These are phyloP conservation scores for Kluyveromyces dobzhanskii DNA, from an alignment of 805 yeast species.

Conservation along the genomic window DNA sequence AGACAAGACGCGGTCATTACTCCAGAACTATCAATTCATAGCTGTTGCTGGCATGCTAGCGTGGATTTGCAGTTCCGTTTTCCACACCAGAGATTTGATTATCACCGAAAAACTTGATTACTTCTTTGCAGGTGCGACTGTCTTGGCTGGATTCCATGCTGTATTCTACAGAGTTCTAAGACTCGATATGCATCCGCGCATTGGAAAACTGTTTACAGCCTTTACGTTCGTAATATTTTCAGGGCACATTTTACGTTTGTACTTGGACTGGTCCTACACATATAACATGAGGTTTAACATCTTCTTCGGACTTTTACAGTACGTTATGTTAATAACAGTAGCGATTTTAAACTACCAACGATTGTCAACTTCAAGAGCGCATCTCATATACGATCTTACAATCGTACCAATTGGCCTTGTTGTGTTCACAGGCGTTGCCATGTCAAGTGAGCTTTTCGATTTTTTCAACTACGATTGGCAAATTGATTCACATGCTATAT, in stretches of 20 bases:
- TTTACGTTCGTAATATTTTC: constrained; percentile 44
- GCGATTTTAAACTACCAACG: constrained; percentile 26
- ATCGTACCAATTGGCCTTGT: constrained; percentile 46
- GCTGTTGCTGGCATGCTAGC: constrained; percentile 69
- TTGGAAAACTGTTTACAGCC: constrained; percentile 32
- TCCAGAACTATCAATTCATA: constrained; percentile 29
- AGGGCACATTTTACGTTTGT: constrained; percentile 58
- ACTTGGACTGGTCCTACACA: constrained; percentile 77
- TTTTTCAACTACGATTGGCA: constrained; percentile 65
- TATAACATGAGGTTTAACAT: constrained; percentile 92
- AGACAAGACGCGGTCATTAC: constrained; percentile 6
- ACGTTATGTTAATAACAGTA: constrained; percentile 33
- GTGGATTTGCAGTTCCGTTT: constrained; percentile 79
- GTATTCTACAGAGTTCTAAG: constrained; percentile 53
- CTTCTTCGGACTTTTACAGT: constrained; percentile 67
- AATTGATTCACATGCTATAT: constrained; percentile 85
- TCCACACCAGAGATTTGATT: constrained; percentile 78
- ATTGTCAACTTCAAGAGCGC: constrained; percentile 5
- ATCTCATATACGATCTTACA: constrained; percentile 20
- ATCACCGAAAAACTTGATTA: constrained; percentile 83
- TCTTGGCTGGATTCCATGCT: constrained; percentile 68
- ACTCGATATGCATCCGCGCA: constrained; percentile 37
- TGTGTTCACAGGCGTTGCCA: constrained; percentile 52
- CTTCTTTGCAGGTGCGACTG: constrained; percentile 87
- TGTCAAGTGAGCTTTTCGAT: constrained; percentile 87